Evolutionary conservation across 257 asterid genomes (phyloP).

Genomic region (Nicotiana tabacum): DNA sequence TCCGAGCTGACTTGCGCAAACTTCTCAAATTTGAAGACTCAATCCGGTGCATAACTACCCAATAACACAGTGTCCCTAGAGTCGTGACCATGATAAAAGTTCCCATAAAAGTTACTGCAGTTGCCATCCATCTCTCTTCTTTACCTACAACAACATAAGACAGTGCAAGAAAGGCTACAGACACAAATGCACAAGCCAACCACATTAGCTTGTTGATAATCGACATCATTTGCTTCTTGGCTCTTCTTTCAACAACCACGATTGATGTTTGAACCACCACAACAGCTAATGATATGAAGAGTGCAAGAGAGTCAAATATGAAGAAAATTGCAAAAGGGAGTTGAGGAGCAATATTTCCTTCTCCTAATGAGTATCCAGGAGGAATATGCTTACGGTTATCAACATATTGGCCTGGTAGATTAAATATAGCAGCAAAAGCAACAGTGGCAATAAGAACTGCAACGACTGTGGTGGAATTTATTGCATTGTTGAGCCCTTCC

Average conservation of each 20-base stretch:
- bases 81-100: conserved; percentile 60
- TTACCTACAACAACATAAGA: conserved; percentile 61
- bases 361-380: conserved; percentile 38
- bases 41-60: conserved; percentile 58
- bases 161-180: conserved; percentile 53
- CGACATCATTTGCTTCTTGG: conserved; percentile 61
- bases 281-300: conserved; percentile 71
- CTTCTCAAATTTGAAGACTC: conserved; percentile 71
- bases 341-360: conserved; percentile 53
- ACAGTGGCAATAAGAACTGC: conserved; percentile 81
- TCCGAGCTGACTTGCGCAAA: conserved; percentile 39
- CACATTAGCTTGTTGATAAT: conserved; percentile 82
- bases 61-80: conserved; percentile 59
- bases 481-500: conserved; percentile 75
- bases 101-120: conserved; percentile 57
- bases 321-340: conserved; percentile 46
- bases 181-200: conserved; percentile 65
- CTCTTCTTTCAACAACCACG: conserved; percentile 58
- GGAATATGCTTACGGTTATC: conserved; percentile 29
- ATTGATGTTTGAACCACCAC: conserved; percentile 81
- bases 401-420: conserved; percentile 58
- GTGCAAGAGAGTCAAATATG: conserved; percentile 64
- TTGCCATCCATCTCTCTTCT: conserved; percentile 49
- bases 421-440: conserved; percentile 71
- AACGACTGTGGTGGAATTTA: conserved; percentile 70